Conservation (phyloP, 768 basidiomycete species). For the Hypholoma sublateritium region DNA sequence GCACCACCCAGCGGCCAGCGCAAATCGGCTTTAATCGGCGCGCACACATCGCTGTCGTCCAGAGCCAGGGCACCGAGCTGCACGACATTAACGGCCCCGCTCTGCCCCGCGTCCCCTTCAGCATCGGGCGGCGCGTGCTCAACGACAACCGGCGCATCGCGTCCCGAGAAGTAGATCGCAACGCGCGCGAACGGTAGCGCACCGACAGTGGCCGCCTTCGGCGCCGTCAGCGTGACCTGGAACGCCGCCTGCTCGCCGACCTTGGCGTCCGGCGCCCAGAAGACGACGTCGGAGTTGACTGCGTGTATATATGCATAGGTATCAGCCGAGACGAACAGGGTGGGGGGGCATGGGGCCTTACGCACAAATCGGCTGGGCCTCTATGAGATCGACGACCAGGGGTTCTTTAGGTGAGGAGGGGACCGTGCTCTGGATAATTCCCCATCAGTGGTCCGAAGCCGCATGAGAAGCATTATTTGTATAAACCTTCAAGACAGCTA, state of each 20-base stretch:
- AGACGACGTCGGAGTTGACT: conserved; percentile 70
- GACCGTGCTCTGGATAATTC: conserved; percentile 57
- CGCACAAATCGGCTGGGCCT: conserved; percentile 65
- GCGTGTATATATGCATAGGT: conserved; percentile 4
- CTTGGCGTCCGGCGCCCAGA: conserved; percentile 66
- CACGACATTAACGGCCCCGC: conserved; percentile 32
- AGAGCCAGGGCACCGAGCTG: conserved; percentile 42
- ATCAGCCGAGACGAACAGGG: neutral
- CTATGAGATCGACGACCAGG: conserved; percentile 61
- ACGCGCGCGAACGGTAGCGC: conserved; percentile 63
- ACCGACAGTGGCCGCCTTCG: conserved; percentile 45
- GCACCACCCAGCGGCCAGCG: conserved; percentile 56
- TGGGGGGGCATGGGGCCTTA: conserved; percentile 2
- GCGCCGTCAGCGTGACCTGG: conserved; percentile 67
- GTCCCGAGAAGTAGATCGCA: conserved; percentile 55
- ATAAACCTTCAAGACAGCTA: conserved; percentile 69
- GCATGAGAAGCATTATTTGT: conserved; percentile 1
- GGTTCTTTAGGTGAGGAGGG: conserved; percentile 57
- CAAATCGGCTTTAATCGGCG: conserved; percentile 38
- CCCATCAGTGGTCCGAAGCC: neutral
- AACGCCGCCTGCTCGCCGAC: conserved; percentile 68
- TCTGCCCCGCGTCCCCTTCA: neutral
- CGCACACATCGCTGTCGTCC: conserved; percentile 1
- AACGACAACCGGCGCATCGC: conserved; percentile 48
- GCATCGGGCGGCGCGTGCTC: conserved; percentile 34